These are phyloP conservation scores for Cladophialophora yegresii DNA, from an alignment of 2,329 filamentous ascomycete genomes.

Conservation along the genomic window DNA sequence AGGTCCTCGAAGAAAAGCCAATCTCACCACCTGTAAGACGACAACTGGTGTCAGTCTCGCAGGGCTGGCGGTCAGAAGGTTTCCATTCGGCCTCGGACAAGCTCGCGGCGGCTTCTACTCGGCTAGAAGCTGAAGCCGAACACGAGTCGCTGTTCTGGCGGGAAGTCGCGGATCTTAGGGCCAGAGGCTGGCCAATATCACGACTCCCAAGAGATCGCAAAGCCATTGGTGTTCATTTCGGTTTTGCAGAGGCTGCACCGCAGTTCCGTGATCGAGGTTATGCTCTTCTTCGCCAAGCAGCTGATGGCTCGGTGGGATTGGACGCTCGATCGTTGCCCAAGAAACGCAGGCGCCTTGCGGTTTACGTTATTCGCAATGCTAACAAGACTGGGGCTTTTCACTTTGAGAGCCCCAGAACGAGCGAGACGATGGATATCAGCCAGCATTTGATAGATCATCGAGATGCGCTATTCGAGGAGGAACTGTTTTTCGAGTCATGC, in stretches of 20 bases:
- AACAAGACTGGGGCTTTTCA: slow-evolving; percentile 26
- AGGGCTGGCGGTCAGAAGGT: slow-evolving; percentile 76
- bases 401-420: background rate
- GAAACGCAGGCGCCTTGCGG: slow-evolving; percentile 63
- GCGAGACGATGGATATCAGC: slow-evolving; percentile 40
- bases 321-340: slow-evolving; percentile 57
- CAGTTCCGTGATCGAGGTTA: slow-evolving; percentile 71
- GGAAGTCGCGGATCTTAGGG: slow-evolving; percentile 76
- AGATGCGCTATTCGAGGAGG: slow-evolving; percentile 61
- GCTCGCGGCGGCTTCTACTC: slow-evolving; percentile 68
- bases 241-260: slow-evolving; percentile 72
- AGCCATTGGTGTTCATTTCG: slow-evolving; percentile 81
- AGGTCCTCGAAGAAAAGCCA: slow-evolving; percentile 64
- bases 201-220: slow-evolving; percentile 71
- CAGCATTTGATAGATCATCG: slow-evolving; percentile 45
- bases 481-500: slow-evolving; percentile 86
- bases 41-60: slow-evolving; percentile 57
- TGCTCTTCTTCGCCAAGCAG: slow-evolving; percentile 72
- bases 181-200: slow-evolving; percentile 83
- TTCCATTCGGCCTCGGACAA: slow-evolving; percentile 74
- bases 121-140: slow-evolving; percentile 74
- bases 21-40: slow-evolving; percentile 57
- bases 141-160: slow-evolving; percentile 88
- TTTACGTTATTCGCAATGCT: slow-evolving; percentile 43
- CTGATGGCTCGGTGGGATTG: slow-evolving; percentile 73